phyloP scores from a whole-genome alignment of 1,284 basidiomycete genomes.

The Apiotrichum sp. region DNA sequence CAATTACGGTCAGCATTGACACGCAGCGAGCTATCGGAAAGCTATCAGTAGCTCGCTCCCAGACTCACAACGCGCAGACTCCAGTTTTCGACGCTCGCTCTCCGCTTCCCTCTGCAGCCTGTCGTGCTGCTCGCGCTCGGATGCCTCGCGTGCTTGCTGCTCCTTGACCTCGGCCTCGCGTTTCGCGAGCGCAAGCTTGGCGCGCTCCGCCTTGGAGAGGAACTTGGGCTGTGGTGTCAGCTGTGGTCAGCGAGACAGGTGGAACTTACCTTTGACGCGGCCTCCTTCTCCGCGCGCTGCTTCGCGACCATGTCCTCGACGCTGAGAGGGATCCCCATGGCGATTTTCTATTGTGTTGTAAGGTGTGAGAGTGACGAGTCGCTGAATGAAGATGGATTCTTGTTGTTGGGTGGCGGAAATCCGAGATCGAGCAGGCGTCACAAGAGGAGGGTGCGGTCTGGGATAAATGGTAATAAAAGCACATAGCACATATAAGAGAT shows the following conservation, averaged over 20 bases:
- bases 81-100: slow-evolving; percentile 54
- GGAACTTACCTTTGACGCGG: slow-evolving; percentile 67
- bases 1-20: slow-evolving; percentile 26
- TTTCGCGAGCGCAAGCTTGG: slow-evolving; percentile 77
- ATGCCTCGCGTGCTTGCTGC: slow-evolving; percentile 49
- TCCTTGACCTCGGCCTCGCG: slow-evolving; percentile 70
- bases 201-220: slow-evolving; percentile 78
- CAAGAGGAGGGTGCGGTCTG: no score
- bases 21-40: background rate
- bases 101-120: slow-evolving; percentile 68
- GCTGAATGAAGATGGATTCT: background rate
- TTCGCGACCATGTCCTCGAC: slow-evolving; percentile 75
- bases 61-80: slow-evolving; percentile 13
- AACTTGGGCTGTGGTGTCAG: slow-evolving; percentile 67
- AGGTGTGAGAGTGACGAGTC: no score
- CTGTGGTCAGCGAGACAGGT: background rate
- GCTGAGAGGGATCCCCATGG: slow-evolving; percentile 32
- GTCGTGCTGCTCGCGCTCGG: slow-evolving; percentile 62
- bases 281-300: slow-evolving; percentile 80
- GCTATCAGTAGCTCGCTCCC: no score
- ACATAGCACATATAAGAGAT: no score
- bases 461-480: no score
- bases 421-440: no score
- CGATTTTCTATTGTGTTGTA: background rate
- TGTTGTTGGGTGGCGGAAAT: background rate